Conservation (phyloP, 495 filamentous ascomycete species). For the Aspergillus conjunctus region DNA sequence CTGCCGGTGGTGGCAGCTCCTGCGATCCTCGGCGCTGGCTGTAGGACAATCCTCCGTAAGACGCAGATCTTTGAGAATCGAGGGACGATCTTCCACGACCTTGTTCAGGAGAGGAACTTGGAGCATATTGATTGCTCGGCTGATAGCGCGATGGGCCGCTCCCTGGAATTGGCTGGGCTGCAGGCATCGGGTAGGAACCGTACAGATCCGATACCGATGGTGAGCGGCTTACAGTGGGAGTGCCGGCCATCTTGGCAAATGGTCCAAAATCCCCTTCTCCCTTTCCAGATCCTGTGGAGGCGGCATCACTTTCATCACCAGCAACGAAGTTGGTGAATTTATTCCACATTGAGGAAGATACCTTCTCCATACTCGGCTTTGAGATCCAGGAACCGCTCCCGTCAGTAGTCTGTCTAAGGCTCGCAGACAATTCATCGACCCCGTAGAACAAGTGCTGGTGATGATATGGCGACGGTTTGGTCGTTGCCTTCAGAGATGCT, state of each 20-base stretch:
- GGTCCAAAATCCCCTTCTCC: constrained; percentile 66
- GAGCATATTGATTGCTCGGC: constrained; percentile 54
- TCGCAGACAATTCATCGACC: constrained; percentile 80
- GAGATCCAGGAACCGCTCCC: constrained; percentile 80
- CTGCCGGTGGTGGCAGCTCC: constrained; percentile 40
- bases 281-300: constrained; percentile 59
- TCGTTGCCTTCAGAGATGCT: constrained; percentile 76
- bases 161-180: constrained; percentile 39
- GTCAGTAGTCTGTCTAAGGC: constrained; percentile 80
- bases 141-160: constrained; percentile 64
- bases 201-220: constrained; percentile 79
- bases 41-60: constrained; percentile 32
- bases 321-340: constrained; percentile 94
- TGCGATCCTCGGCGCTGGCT: constrained; percentile 47
- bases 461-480: constrained; percentile 81
- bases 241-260: constrained; percentile 78
- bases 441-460: constrained; percentile 69
- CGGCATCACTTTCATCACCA: constrained; percentile 77
- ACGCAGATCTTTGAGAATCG: constrained; percentile 49
- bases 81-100: constrained; percentile 46
- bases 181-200: constrained; percentile 52
- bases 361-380: constrained; percentile 91
- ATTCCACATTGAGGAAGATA: constrained; percentile 82
- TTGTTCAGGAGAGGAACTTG: constrained; percentile 53
- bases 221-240: constrained; percentile 79